Base-by-base conservation (phyloP, 306 rosid genomes). In the Adenanthera pavonina region DNA sequence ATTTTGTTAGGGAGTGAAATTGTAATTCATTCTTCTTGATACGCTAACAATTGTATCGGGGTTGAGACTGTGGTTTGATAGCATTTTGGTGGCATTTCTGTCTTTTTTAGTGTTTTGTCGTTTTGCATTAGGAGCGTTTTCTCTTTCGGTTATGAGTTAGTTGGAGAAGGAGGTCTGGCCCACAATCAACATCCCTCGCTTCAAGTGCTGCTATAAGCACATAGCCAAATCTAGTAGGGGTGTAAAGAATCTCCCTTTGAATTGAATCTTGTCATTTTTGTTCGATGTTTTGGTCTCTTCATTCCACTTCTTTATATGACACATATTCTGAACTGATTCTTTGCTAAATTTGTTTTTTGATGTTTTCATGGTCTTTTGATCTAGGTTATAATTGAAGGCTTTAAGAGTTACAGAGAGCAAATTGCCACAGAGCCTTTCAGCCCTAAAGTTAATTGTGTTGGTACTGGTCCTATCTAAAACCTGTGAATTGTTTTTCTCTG, bases 381-480 rank as follows among this genome's bases (percentile, higher is more conserved):
- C 2, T 80, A 95, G 99, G 84, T 95, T 82, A 85, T 92, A 78
- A 95, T 95, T 47, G 99, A 95, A 82, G 98, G 98, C 78, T 95
- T 92, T 86, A 95, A 92, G 94, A 95, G 99, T 89, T 95, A 95
- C 85, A 85, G 83, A 76, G 99, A 93, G 86, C 98, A 95, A 86
- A 78, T 93, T 52, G 92, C 98, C 61, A 92, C 99, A 6, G 99
- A 95, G 85, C 90, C 97, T 76, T 95, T 95, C 92, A 95, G 99
- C 86, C 85, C 99, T 11, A 95, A 89, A 93, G 89, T 95, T 82
- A 95, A 93, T n/a, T 95, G 99, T 75, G 98, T 95, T 86, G 99
- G 99, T 95, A 95, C 89, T 79, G 59, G 67, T 80, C 76, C 75
- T 69, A 60, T 73, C 65, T 75, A 25, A n/a, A 47, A 52, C 19